Evolutionary conservation across 768 basidiomycete genomes (phyloP), one percentile per base, ranked within the genome.

Genomic region (Russula olivacea): DNA sequence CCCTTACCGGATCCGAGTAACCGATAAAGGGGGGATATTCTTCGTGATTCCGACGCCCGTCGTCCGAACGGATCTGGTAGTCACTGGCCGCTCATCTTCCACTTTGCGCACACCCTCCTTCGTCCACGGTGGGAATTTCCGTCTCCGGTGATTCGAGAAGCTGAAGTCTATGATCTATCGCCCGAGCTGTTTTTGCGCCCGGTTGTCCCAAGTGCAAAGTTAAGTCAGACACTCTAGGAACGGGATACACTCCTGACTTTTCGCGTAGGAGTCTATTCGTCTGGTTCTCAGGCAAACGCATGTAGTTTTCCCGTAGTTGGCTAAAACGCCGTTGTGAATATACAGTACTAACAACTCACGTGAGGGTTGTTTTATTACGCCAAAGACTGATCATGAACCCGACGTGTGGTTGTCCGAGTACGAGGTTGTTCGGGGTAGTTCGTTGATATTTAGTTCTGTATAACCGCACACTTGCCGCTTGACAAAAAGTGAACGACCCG

Each of bases 391-490:
- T n/a, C n/a, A n/a, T n/a, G 28, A 28, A 2, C n/a, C n/a, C 8
- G 43, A 61, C 43, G 25, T 36, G 21, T 30, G 38, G 51, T 53
- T 30, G 30, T 58, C 38, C 58, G 43, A 58, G 50, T 43, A 52
- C n/a, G 25, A 59, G 59, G 52, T 40, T 41, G 38, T 40, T 49
- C 45, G 51, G 57, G 34, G 28, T 10, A 14, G 11, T 43, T 45
- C 25, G 51, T 59, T 48, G 61, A 49, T 58, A 63, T 53, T 58
- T 47, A 30, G 51, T 36, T 36, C 36, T 36, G 36, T 63, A 63
- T 48, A 25, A 59, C 52, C 62, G 57, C 62, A 54, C 52, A 63
- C 30, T 49, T 59, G n/a, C 62, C 62, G 62, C 62, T 17, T 59
- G 23, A 48, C 52, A 53, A 59, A 47, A 28, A 47, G 47, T 15